Evolutionary conservation across 495 filamentous ascomycete species (phyloP).

Genomic region (Parachaetomium inaequale): DNA sequence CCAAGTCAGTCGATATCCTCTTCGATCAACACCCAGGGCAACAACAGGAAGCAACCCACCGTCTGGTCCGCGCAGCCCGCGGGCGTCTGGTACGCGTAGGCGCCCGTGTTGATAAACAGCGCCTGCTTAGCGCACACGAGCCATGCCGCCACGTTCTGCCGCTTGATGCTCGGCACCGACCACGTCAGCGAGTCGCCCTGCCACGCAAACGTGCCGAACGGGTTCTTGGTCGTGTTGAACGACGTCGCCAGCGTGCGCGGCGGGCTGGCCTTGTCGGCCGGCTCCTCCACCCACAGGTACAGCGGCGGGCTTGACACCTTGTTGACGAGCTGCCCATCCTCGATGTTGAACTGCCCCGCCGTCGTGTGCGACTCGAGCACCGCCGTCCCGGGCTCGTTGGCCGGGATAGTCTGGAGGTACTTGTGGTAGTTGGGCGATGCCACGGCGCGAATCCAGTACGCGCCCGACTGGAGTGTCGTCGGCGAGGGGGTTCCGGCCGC

Average conservation of each 20-base stretch:
- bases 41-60: slow-evolving; percentile 32
- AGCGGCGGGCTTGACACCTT: slow-evolving; percentile 42
- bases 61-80: slow-evolving; percentile 58
- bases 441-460: slow-evolving; percentile 61
- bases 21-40: background rate
- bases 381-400: slow-evolving; percentile 46
- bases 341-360: slow-evolving; percentile 59
- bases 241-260: slow-evolving; percentile 46
- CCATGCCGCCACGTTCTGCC: slow-evolving; percentile 57
- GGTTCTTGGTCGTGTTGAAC: slow-evolving; percentile 51
- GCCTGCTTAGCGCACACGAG: slow-evolving; percentile 53
- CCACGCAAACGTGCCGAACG: slow-evolving; percentile 56
- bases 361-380: slow-evolving; percentile 51
- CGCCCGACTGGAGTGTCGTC: slow-evolving; percentile 46
- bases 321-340: slow-evolving; percentile 55
- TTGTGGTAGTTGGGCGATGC: slow-evolving; percentile 59
- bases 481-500: slow-evolving; percentile 25
- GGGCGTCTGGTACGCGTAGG: slow-evolving; percentile 57
- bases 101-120: slow-evolving; percentile 58
- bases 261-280: slow-evolving; percentile 45
- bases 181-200: slow-evolving; percentile 56
- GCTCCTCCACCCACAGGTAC: slow-evolving; percentile 47
- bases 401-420: slow-evolving; percentile 56
- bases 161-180: slow-evolving; percentile 43
- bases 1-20: background rate